phyloP scores from a whole-genome alignment of 1,284 basidiomycete species.

The Leccinum pachyderme region DNA sequence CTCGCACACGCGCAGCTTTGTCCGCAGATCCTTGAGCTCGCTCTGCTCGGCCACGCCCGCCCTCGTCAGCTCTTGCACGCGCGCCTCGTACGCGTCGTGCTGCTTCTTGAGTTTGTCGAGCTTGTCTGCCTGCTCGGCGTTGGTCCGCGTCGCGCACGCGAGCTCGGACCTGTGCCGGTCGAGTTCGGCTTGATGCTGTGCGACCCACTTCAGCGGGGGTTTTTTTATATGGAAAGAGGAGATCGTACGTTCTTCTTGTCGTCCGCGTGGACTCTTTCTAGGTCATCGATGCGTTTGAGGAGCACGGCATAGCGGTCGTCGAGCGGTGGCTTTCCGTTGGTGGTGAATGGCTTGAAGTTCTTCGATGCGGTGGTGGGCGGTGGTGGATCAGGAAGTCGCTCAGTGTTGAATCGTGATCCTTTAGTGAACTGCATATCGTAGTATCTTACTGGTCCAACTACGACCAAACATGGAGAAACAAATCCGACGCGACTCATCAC shows the following conservation, averaged over 20 bases:
- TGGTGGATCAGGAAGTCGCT: constrained; percentile 31
- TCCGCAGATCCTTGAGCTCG: constrained; percentile 60
- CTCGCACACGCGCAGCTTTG: constrained; percentile 59
- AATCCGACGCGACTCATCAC: constrained; percentile 21
- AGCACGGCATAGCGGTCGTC: constrained; percentile 52
- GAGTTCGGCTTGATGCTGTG: constrained; percentile 57
- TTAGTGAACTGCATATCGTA: constrained; percentile 9
- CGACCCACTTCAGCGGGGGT: background rate
- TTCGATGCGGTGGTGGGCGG: constrained; percentile 12
- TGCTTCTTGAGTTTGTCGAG: constrained; percentile 64
- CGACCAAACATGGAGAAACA: constrained; percentile 25
- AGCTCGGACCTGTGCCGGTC: constrained; percentile 60
- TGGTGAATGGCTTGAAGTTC: constrained; percentile 10
- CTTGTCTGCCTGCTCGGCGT: constrained; percentile 53
- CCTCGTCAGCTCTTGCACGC: constrained; percentile 60
- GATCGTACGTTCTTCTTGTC: constrained; percentile 60
- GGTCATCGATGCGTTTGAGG: constrained; percentile 63
- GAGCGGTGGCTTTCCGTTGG: constrained; percentile 9
- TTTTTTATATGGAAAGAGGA: background rate
- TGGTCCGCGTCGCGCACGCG: constrained; percentile 44
- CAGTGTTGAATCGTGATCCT: background rate
- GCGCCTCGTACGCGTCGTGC: constrained; percentile 49
- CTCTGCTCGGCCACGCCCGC: constrained; percentile 46
- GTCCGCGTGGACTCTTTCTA: constrained; percentile 63
- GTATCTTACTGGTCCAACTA: constrained; percentile 9